A percentile compares a stretch with the other conserved stretches of the same genome.
Evolutionary conservation across 2,329 filamentous ascomycete genomes (phyloP).

Genomic region (Microthyrium microscopicum): DNA sequence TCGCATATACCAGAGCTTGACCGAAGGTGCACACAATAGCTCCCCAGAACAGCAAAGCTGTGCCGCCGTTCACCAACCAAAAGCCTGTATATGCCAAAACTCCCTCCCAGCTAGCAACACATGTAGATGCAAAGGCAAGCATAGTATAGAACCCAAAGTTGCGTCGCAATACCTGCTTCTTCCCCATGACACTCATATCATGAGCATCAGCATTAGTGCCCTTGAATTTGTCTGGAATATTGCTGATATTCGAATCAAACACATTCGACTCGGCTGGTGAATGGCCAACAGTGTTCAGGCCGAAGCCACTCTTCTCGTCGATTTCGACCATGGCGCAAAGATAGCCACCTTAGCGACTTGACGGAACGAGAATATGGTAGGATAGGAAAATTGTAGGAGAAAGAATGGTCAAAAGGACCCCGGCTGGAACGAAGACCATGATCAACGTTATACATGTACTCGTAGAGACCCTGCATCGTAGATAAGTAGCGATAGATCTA

Average conservation of each 20-base stretch:
- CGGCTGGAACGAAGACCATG: no score
- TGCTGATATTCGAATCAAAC: slow-evolving; percentile 9
- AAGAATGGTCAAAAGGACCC: no score
- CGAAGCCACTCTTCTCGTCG: neutral
- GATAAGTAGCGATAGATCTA: no score
- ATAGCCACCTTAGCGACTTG: no score
- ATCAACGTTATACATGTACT: no score
- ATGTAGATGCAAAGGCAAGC: slow-evolving; percentile 1
- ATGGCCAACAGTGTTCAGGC: slow-evolving; percentile 9
- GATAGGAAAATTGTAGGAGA: no score
- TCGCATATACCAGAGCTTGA: neutral
- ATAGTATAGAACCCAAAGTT: slow-evolving; percentile 1
- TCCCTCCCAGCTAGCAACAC: slow-evolving; percentile 1
- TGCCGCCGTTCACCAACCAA: neutral
- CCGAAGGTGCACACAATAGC: neutral
- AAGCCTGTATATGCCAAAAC: neutral
- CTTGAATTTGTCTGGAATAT: neutral
- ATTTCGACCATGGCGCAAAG: neutral
- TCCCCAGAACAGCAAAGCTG: neutral
- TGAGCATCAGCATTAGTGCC: slow-evolving; percentile 1
- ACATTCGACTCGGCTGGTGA: slow-evolving; percentile 15
- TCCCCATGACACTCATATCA: neutral
- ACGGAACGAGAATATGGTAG: no score
- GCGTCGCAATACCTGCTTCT: slow-evolving; percentile 1
- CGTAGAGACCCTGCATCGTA: no score